Evolutionary conservation across 202 grass and related monocot genomes (phyloP).

Genomic region (Eragrostis tef): DNA sequence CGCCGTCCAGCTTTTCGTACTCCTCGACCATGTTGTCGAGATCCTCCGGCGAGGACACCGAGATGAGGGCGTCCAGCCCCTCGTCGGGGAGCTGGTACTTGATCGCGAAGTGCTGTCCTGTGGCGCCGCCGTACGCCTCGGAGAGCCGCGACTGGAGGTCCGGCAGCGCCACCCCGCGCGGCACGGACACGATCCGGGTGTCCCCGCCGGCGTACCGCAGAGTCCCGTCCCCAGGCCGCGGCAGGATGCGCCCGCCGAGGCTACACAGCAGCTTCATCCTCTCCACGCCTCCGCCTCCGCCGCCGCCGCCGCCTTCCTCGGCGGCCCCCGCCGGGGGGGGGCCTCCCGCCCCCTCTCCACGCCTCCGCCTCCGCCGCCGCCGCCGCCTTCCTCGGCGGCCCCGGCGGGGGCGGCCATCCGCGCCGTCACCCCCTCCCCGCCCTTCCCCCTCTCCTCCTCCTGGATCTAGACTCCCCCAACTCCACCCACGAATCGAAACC

Average conservation of each 20-base stretch:
- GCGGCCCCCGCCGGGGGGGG: too few species aligned
- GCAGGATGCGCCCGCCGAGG: constrained; percentile 85
- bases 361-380: too few species aligned
- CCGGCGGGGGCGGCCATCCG: constrained; percentile 57
- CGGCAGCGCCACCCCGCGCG: constrained; percentile 59
- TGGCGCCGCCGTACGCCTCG: constrained; percentile 67
- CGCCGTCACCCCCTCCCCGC: constrained; percentile 12
- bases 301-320: too few species aligned
- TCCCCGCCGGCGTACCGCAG: constrained; percentile 95
- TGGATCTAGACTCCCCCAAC: constrained; percentile 50
- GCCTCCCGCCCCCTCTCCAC: too few species aligned
- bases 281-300: constrained; percentile 43
- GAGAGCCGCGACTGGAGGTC: constrained; percentile 58
- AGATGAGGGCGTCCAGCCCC: constrained; percentile 92
- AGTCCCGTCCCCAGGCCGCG: constrained; percentile 77
- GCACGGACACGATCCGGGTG: constrained; percentile 87
- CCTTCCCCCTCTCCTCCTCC: background rate
- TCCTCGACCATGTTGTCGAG: constrained; percentile 99
- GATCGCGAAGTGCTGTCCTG: constrained; percentile 53
- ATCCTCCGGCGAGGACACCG: constrained; percentile 92
- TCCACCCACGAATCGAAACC: constrained; percentile 25
- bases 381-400: constrained; percentile 27
- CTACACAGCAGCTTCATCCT: constrained; percentile 86
- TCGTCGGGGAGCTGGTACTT: constrained; percentile 95
- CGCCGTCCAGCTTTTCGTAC: constrained; percentile 73